Evolutionary conservation across 2,329 filamentous ascomycete genomes (phyloP).

Genomic region (Colletotrichum noveboracense): DNA sequence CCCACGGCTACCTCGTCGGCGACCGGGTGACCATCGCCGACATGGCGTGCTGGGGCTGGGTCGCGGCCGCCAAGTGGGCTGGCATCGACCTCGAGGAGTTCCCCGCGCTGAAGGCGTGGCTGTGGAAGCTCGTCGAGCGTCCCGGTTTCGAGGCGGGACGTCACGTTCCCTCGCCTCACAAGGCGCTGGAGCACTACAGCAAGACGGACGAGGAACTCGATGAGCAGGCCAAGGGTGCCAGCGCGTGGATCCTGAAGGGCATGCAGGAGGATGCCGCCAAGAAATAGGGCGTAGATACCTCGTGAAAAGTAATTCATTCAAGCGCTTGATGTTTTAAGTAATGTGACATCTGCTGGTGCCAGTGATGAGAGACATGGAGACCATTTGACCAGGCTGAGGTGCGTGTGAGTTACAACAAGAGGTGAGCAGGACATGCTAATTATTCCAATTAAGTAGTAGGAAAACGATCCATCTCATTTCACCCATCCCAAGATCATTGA

Average conservation of each 20-base stretch:
- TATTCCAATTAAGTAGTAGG: neutral
- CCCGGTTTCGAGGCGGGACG: slow-evolving; percentile 78
- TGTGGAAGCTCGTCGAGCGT: slow-evolving; percentile 71
- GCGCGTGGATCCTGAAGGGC: slow-evolving; percentile 69
- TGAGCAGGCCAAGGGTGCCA: slow-evolving; percentile 50
- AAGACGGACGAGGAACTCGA: slow-evolving; percentile 61
- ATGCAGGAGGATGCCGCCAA: slow-evolving; percentile 70
- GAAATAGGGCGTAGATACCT: slow-evolving; percentile 33
- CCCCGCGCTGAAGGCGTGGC: slow-evolving; percentile 78
- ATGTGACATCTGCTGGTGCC: neutral
- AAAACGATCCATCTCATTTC: neutral
- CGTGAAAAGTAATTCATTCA: neutral
- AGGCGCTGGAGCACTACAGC: slow-evolving; percentile 55
- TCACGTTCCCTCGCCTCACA: slow-evolving; percentile 72
- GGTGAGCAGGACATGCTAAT: neutral
- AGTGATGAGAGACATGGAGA: neutral
- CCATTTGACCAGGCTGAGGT: neutral
- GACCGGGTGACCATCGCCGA: slow-evolving; percentile 78
- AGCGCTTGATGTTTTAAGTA: neutral
- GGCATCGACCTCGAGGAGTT: slow-evolving; percentile 73
- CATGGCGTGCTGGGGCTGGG: slow-evolving; percentile 82
- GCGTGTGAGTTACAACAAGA: neutral
- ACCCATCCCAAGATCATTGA: neutral
- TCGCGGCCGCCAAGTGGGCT: slow-evolving; percentile 53
- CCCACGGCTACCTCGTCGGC: slow-evolving; percentile 67